Percentiles rank a stretch among this genome's conserved stretches.
phyloP scores from a whole-genome alignment of 352 stramenopile species.

The Globisporangium solare region DNA sequence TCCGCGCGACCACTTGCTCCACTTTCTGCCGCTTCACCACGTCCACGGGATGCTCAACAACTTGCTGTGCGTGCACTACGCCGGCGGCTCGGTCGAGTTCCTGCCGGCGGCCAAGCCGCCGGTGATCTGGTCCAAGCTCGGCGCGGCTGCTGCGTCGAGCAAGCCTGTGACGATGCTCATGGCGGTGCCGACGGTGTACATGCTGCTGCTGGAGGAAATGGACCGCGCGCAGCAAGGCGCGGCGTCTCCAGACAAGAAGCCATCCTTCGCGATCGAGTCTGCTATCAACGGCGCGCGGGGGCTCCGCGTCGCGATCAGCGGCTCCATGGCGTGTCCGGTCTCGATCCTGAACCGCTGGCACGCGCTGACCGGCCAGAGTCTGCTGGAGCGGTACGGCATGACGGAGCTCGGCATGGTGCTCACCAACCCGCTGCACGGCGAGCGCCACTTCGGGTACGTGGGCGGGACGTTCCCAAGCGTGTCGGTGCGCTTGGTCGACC shows the following conservation, averaged over 20 bases:
- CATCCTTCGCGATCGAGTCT: constrained; percentile 12
- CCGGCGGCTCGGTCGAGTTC: constrained; percentile 82
- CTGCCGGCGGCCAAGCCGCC: constrained; percentile 46
- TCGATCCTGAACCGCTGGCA: constrained; percentile 81
- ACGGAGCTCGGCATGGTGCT: constrained; percentile 91
- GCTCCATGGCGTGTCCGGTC: constrained; percentile 84
- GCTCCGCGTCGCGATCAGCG: constrained; percentile 66
- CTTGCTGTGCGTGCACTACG: constrained; percentile 72
- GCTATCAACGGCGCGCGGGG: constrained; percentile 9
- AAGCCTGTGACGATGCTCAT: constrained; percentile 75
- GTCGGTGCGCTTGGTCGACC: constrained; percentile 72
- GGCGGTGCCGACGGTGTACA: constrained; percentile 91
- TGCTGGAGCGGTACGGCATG: constrained; percentile 92
- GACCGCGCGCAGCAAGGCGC: constrained; percentile 20
- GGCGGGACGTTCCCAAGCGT: constrained; percentile 82
- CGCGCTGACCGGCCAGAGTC: constrained; percentile 61
- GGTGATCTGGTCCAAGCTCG: constrained; percentile 59
- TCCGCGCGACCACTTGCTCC: constrained; percentile 71
- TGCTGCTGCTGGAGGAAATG: constrained; percentile 78
- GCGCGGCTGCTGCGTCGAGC: constrained; percentile 11
- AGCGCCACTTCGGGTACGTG: constrained; percentile 80
- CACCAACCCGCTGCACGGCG: constrained; percentile 72
- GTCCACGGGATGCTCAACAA: constrained; percentile 91
- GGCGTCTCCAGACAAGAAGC: constrained; percentile 7
- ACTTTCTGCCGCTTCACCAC: constrained; percentile 90